These are phyloP conservation scores for Sarcocystis neurona DNA, from an alignment of 169 alveolate species.

Conservation along the genomic window DNA sequence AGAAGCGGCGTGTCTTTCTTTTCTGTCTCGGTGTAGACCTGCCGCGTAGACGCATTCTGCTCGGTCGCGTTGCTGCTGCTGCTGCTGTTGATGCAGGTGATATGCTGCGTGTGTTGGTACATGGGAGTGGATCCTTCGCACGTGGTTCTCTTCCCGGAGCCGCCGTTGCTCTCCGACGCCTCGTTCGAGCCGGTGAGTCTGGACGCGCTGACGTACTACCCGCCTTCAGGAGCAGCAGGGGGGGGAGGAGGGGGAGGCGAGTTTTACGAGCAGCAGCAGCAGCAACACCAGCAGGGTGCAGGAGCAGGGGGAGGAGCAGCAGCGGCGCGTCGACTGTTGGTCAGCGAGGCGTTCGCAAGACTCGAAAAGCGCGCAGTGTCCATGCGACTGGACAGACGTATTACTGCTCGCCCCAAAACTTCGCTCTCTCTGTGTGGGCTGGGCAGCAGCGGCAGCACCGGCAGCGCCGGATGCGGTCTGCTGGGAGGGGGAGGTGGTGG, in stretches of 20 bases:
- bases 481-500: not conserved
- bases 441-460: not conserved
- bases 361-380: not conserved
- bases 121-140: conserved; percentile 36
- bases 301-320: not conserved
- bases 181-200: conserved; percentile 23
- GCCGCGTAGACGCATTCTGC: not conserved
- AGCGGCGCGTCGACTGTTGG: not conserved
- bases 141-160: conserved; percentile 49
- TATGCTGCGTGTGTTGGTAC: conserved; percentile 36
- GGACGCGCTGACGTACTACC: conserved; percentile 5
- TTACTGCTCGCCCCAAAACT: too few relatives aligned
- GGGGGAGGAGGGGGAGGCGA: not conserved
- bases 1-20: not conserved
- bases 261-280: too few relatives aligned
- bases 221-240: not conserved
- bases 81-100: conserved; percentile 14
- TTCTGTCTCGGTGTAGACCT: not conserved
- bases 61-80: not conserved
- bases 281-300: too few relatives aligned
- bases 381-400: too few relatives aligned
- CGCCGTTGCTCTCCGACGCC: conserved; percentile 39
- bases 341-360: not conserved
- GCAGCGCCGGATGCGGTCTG: not conserved
- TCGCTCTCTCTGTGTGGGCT: not conserved